Percentiles rank a stretch among this genome's conserved stretches.
Conservation (phyloP, 805 yeast genomes). For the Candida krabiensis region DNA sequence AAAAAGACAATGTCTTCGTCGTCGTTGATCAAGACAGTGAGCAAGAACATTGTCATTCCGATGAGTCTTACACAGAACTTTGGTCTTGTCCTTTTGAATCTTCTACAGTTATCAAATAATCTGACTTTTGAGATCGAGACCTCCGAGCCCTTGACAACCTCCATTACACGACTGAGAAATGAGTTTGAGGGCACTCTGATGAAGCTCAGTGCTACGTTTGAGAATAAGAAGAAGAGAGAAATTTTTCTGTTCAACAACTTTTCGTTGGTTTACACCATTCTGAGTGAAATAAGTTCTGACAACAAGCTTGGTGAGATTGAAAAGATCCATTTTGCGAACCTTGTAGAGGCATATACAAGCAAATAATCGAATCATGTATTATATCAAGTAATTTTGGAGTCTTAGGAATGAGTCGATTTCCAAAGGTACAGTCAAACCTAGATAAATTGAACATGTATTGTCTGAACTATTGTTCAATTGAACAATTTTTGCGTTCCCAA, state of each 20-base stretch:
- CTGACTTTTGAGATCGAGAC: slow-evolving; percentile 33
- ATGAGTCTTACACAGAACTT: slow-evolving; percentile 76
- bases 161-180: slow-evolving; percentile 66
- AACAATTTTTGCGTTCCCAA: neutral
- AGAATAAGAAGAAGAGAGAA: slow-evolving; percentile 54
- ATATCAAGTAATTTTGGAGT: too few species aligned
- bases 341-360: slow-evolving; percentile 21
- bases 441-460: neutral
- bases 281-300: slow-evolving; percentile 39
- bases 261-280: slow-evolving; percentile 57
- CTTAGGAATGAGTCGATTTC: too few species aligned
- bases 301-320: slow-evolving; percentile 22
- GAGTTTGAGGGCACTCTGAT: slow-evolving; percentile 81
- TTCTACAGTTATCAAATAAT: slow-evolving; percentile 53
- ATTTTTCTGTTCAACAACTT: slow-evolving; percentile 73
- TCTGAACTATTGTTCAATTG: neutral
- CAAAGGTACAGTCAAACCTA: neutral
- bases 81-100: slow-evolving; percentile 67
- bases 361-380: slow-evolving; percentile 2
- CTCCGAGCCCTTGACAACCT: slow-evolving; percentile 71
- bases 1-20: slow-evolving; percentile 51
- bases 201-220: slow-evolving; percentile 55
- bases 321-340: slow-evolving; percentile 20
- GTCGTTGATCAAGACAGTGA: slow-evolving; percentile 22
- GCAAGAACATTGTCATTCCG: slow-evolving; percentile 42